Base-by-base conservation (phyloP, 768 basidiomycete species). In the Mrakia blollopis region DNA sequence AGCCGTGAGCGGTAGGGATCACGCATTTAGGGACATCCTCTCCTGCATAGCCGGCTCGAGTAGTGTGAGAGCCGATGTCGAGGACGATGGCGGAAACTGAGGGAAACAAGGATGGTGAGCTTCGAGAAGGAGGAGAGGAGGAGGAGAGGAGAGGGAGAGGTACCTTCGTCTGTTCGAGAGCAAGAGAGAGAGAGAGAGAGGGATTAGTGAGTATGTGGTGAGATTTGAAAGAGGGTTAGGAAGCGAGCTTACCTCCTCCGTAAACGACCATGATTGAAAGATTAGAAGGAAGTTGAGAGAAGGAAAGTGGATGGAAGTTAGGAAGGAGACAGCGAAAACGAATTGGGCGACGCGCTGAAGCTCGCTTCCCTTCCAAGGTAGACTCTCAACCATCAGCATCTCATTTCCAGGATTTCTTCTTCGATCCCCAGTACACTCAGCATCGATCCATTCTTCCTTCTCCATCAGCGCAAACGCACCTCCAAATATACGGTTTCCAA, bases 31-130 rank as follows among this genome's bases (percentile, higher is more conserved):
- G 97, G 16, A 91, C 89, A 81, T 98, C 97, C 84, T 98, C 96
- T 65, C 97, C 97, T 16, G 97, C 96, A 83, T 98, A 97, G 73
- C 97, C 97, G 16, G 94, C 93, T 82, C 97, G 90, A 73, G 95
- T 85, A 13, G 93, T 91, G 35, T 91, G 91, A 16, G 92, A 87
- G 39, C 97, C 97, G 82, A 98, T 91, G 85, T 99, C 97, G 52
- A 99, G 86, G 32, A 98, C 97, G 72, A 98, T 86, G 41, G 96
- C 97, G 50, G 94, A 91, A n/a, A 98, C 94, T 85, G 60, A 25
- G 44, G 21, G 30, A 37, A 11, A 28, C 39, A 30, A 63, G 25
- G 25, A 25, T 1, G 62, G 61, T 63, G 68, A 30, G 18, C 37
- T 21, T 28, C 3, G 13, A 8, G 37, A 7, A 68, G 32, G 28